phyloP scores from a whole-genome alignment of 106 monocot species.

The Dendrobium catenatum region DNA sequence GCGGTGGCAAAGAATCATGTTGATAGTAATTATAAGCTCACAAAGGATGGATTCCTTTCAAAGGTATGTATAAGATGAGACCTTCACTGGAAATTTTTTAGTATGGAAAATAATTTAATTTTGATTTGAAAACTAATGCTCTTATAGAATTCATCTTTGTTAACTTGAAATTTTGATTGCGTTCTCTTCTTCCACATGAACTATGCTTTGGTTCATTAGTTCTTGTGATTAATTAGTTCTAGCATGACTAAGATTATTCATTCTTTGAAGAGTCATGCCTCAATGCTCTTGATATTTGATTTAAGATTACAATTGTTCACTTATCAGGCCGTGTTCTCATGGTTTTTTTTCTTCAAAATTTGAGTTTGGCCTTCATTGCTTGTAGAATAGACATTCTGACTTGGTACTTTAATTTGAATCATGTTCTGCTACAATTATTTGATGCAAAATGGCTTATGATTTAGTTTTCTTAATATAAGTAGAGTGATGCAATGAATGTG shows the following conservation, averaged over 20 bases:
- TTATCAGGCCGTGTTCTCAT: too few relatives aligned
- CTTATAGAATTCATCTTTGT: not conserved
- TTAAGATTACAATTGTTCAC: too few relatives aligned
- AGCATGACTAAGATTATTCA: not conserved
- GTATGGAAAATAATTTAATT: not conserved
- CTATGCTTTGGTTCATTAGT: not conserved
- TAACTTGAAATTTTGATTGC: not conserved
- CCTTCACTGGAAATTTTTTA: not conserved
- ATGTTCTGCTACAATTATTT: not conserved
- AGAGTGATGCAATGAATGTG: too few relatives aligned
- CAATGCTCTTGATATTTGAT: not conserved
- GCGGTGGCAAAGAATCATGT: slow-evolving; percentile 54
- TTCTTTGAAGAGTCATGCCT: not conserved
- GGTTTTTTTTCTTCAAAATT: too few relatives aligned
- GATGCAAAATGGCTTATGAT: too few relatives aligned
- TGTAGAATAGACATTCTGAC: too few relatives aligned
- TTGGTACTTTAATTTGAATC: too few relatives aligned
- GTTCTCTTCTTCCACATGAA: not conserved
- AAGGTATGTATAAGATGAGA: slow-evolving; percentile 31
- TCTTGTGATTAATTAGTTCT: not conserved
- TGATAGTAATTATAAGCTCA: slow-evolving; percentile 57
- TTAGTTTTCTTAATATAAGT: too few relatives aligned
- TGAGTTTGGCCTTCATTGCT: too few relatives aligned
- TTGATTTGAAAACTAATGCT: not conserved
- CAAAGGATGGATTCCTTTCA: slow-evolving; percentile 54